These are phyloP conservation scores for Fonsecaea pugnacius DNA, from an alignment of 2,329 filamentous ascomycete species.

Conservation along the genomic window DNA sequence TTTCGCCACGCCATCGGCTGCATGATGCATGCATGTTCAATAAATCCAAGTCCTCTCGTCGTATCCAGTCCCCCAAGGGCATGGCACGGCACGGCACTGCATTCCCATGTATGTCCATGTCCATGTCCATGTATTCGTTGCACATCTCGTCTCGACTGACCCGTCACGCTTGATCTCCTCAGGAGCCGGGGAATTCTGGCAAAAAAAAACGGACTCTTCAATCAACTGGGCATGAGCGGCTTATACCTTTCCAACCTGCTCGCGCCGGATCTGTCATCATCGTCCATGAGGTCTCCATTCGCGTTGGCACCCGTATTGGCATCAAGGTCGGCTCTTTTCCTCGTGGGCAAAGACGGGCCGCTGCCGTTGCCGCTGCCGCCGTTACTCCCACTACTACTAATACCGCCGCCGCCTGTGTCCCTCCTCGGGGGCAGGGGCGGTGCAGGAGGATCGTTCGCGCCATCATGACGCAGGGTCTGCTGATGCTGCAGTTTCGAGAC, in stretches of 20 bases:
- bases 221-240: constrained; percentile 29
- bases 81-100: background rate
- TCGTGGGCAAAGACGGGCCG: background rate
- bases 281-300: constrained; percentile 22
- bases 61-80: background rate
- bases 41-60: background rate
- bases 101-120: too few species aligned
- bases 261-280: constrained; percentile 16
- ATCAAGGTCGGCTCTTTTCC: constrained; percentile 1
- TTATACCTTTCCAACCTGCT: constrained; percentile 30
- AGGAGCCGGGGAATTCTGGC: too few species aligned
- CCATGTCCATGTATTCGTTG: background rate
- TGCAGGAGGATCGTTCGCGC: constrained; percentile 8
- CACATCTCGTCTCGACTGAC: background rate
- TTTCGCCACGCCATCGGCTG: background rate
- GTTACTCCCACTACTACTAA: too few species aligned
- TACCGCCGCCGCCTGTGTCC: background rate
- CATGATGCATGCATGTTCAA: background rate
- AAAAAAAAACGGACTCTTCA: too few species aligned
- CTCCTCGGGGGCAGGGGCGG: constrained; percentile 31
- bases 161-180: too few species aligned
- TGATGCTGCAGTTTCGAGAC: constrained; percentile 12
- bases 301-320: background rate
- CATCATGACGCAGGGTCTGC: constrained; percentile 9
- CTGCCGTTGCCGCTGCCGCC: background rate